These are phyloP conservation scores for Thamnidium elegans DNA, from an alignment of 192 early-diverging fungal species.

Conservation along the genomic window DNA sequence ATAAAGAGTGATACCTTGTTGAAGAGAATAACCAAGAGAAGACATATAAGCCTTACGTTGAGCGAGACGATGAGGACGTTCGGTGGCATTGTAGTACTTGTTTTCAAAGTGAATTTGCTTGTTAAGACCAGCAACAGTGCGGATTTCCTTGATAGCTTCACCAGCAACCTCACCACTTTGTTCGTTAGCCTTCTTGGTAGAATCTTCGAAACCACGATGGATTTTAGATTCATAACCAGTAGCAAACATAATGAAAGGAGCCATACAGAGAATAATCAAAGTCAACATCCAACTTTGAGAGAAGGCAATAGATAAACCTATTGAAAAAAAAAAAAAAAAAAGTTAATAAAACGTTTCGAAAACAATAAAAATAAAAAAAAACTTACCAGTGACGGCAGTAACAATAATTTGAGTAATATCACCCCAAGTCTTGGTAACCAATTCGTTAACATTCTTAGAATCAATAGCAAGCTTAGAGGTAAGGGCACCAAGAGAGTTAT, in stretches of 20 bases:
- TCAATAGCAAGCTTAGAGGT: constrained; percentile 82
- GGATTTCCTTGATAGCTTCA: constrained; percentile 83
- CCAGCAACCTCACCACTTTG: constrained; percentile 75
- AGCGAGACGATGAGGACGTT: constrained; percentile 66
- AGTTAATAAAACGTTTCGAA: no score
- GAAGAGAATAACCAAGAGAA: constrained; percentile 73
- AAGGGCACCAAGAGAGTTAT: constrained; percentile 73
- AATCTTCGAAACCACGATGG: constrained; percentile 56
- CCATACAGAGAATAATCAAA: constrained; percentile 62
- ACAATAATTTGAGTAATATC: constrained; percentile 34
- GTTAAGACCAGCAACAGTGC: constrained; percentile 81
- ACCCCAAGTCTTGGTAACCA: constrained; percentile 54
- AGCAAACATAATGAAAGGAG: constrained; percentile 59
- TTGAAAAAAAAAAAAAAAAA: neutral
- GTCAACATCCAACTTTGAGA: constrained; percentile 77
- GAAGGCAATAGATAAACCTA: constrained; percentile 63
- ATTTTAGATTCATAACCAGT: constrained; percentile 50
- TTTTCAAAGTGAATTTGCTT: constrained; percentile 68
- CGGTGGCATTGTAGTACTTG: constrained; percentile 59
- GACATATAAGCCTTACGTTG: constrained; percentile 60
- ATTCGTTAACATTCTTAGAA: constrained; percentile 51
- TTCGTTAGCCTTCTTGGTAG: constrained; percentile 74
- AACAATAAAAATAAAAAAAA: no score
- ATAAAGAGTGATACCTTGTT: constrained; percentile 69
- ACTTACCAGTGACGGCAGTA: constrained; percentile 31